Evolutionary conservation across 768 basidiomycete species (phyloP).

Genomic region (Neoboletus subvelutipes): DNA sequence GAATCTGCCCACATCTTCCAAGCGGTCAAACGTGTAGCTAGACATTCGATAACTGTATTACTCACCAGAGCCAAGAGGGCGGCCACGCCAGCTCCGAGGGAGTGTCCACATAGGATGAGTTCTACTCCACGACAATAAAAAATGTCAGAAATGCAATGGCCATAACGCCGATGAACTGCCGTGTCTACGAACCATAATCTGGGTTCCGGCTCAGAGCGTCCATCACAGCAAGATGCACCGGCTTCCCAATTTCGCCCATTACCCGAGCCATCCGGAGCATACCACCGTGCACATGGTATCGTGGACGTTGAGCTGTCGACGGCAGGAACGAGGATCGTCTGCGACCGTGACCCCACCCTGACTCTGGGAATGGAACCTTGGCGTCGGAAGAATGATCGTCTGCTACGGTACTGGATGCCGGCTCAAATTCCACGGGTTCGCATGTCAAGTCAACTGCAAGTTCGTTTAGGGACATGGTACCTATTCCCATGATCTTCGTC

Average conservation of each 20-base stretch:
- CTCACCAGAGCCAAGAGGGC: slow-evolving; percentile 69
- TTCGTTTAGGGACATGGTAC: slow-evolving; percentile 87
- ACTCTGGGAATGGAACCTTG: slow-evolving; percentile 38
- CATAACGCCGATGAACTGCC: neutral
- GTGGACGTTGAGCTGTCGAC: slow-evolving; percentile 21
- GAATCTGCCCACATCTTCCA: slow-evolving; percentile 84
- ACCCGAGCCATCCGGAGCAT: slow-evolving; percentile 77
- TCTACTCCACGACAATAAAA: slow-evolving; percentile 37
- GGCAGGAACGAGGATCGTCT: slow-evolving; percentile 26
- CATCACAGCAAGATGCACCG: slow-evolving; percentile 72
- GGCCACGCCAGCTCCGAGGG: slow-evolving; percentile 81
- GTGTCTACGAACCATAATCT: slow-evolving; percentile 59
- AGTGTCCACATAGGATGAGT: slow-evolving; percentile 78
- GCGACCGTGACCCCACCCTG: slow-evolving; percentile 24
- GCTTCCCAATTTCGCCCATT: slow-evolving; percentile 76
- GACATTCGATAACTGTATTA: neutral
- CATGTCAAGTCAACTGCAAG: slow-evolving; percentile 85
- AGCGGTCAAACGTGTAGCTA: neutral
- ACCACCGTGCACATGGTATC: slow-evolving; percentile 74
- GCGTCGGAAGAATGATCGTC: slow-evolving; percentile 31
- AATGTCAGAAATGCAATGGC: neutral
- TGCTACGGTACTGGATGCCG: slow-evolving; percentile 39
- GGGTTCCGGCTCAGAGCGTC: slow-evolving; percentile 68
- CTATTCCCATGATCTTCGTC: slow-evolving; percentile 30
- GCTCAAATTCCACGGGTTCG: slow-evolving; percentile 66